phyloP scores from a whole-genome alignment of 176 grass and related monocot species.

The Carex parvula region DNA sequence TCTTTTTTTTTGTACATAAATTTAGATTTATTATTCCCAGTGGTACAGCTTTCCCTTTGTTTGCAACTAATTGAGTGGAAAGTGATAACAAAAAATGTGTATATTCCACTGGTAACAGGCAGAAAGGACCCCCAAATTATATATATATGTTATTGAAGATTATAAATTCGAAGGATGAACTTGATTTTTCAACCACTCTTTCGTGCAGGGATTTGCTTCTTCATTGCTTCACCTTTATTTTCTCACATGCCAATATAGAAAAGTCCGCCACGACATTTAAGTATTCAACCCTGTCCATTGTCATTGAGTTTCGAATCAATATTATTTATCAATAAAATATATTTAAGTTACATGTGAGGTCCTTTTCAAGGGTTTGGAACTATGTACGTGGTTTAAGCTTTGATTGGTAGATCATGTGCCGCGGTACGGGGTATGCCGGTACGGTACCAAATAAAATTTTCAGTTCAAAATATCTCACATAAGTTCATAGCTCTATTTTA shows the following conservation, averaged over 20 bases:
- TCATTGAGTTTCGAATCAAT: not conserved
- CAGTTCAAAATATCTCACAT: not conserved
- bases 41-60: not conserved
- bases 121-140: not conserved
- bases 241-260: not conserved
- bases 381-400: not conserved
- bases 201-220: not conserved
- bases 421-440: not conserved
- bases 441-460: not conserved
- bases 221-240: not conserved
- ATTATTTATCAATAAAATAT: not conserved
- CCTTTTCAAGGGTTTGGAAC: conserved; percentile 12
- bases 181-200: not conserved
- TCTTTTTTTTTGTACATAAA: not conserved
- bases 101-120: not conserved
- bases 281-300: not conserved
- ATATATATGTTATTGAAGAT: not conserved
- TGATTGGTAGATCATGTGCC: conserved; percentile 14
- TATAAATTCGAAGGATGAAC: not conserved
- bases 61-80: not conserved
- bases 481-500: not conserved
- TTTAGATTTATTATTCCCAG: not conserved
- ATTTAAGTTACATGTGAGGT: conserved; percentile 1
- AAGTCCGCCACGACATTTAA: not conserved
- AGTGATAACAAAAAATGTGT: not conserved